Evolutionary conservation across 2,329 filamentous ascomycete genomes (phyloP).

Genomic region (Kalaharituber pfeilii): DNA sequence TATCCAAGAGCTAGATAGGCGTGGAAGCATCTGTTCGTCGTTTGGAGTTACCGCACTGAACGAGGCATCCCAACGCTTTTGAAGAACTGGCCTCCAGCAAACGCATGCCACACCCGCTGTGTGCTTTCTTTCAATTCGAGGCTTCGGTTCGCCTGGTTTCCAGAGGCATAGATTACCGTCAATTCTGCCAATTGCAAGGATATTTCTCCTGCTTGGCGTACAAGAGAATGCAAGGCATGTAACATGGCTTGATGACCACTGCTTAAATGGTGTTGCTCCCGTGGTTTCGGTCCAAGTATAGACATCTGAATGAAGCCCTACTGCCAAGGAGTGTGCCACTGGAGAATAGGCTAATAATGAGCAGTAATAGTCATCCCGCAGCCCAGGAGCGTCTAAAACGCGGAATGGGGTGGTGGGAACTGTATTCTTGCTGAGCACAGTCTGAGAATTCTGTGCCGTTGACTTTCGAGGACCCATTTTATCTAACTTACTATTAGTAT

Average conservation of each 20-base stretch:
- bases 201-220: constrained; percentile 50
- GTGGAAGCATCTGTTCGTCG: constrained; percentile 1
- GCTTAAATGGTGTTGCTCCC: constrained; percentile 43
- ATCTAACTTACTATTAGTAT: neutral
- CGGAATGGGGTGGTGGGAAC: constrained; percentile 63
- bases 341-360: constrained; percentile 72
- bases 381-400: constrained; percentile 69
- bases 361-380: constrained; percentile 95
- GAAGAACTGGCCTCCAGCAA: constrained; percentile 54
- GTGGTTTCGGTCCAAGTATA: constrained; percentile 75
- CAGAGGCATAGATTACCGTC: constrained; percentile 61
- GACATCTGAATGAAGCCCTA: constrained; percentile 61
- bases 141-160: constrained; percentile 50
- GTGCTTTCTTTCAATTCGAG: constrained; percentile 60
- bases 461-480: constrained; percentile 13
- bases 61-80: constrained; percentile 19
- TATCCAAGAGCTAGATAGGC: constrained; percentile 2
- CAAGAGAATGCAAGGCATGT: constrained; percentile 89
- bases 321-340: constrained; percentile 57
- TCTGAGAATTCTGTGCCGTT: constrained; percentile 12
- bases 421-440: constrained; percentile 25
- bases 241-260: constrained; percentile 40
- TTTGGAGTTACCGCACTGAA: constrained; percentile 1
- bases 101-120: constrained; percentile 59
- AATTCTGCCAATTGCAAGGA: constrained; percentile 70